Evolutionary conservation across 164 flowering plant species (phyloP).

Genomic region (Cinnamomum micranthum): DNA sequence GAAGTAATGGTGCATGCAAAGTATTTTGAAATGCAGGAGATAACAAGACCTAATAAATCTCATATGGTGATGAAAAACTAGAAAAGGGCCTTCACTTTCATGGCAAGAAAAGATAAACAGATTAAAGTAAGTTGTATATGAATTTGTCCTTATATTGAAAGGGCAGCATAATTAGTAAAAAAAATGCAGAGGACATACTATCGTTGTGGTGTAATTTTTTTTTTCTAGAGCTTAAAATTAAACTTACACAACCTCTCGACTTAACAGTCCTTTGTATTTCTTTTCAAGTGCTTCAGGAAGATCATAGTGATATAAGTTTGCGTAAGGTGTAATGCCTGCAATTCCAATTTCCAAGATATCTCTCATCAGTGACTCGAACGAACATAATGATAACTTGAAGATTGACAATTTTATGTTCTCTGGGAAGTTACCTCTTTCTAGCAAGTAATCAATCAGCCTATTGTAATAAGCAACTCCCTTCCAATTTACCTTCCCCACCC

Average conservation of each 20-base stretch:
- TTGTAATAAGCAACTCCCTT: conserved; percentile 17
- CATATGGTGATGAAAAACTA: too few relatives aligned
- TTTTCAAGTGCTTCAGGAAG: conserved; percentile 60
- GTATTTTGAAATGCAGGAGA: too few relatives aligned
- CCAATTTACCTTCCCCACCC: conserved; percentile 10
- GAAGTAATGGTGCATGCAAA: too few relatives aligned
- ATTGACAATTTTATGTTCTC: neutral
- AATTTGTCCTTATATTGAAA: too few relatives aligned
- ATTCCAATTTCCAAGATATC: neutral
- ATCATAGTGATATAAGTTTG: conserved; percentile 71
- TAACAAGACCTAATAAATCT: too few relatives aligned
- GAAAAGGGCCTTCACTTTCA: too few relatives aligned
- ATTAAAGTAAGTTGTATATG: too few relatives aligned
- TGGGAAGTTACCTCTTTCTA: conserved; percentile 22
- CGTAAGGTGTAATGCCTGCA: conserved; percentile 75
- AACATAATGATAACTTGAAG: neutral
- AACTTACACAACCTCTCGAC: conserved; percentile 57
- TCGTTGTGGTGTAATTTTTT: too few relatives aligned
- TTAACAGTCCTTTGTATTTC: conserved; percentile 44
- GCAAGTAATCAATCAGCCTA: conserved; percentile 29
- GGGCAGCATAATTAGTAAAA: too few relatives aligned
- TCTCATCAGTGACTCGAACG: neutral
- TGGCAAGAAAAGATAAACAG: too few relatives aligned
- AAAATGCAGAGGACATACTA: too few relatives aligned
- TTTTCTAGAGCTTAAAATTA: neutral